Conservation (phyloP, 495 filamentous ascomycete species). For the Xylaria intraflava region DNA sequence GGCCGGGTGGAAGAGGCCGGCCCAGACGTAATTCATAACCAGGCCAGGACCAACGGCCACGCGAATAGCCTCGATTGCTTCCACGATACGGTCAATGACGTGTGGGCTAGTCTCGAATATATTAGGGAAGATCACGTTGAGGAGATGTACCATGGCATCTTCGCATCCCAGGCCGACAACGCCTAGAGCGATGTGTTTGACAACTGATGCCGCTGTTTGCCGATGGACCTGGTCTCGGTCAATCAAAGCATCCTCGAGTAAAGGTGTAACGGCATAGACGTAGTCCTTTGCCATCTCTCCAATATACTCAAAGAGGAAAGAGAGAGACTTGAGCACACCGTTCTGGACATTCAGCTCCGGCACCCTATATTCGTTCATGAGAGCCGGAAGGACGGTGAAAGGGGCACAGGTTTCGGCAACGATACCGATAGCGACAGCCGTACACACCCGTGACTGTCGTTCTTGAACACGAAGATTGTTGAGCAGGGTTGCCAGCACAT, state of each 20-base stretch:
- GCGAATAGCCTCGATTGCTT: conserved; percentile 93
- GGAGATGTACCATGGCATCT: conserved; percentile 95
- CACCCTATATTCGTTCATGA: conserved; percentile 99
- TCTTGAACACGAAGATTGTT: conserved; percentile 97
- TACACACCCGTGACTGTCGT: conserved; percentile 96
- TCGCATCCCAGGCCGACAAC: conserved; percentile 97
- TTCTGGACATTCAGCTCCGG: conserved; percentile 99
- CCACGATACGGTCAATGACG: conserved; percentile 95
- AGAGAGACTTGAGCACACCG: conserved; percentile 92
- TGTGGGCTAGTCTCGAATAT: conserved; percentile 97
- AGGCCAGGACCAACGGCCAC: conserved; percentile 87
- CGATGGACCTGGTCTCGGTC: conserved; percentile 98
- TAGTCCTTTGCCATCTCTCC: conserved; percentile 99
- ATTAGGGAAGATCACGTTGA: conserved; percentile 94
- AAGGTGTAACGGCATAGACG: conserved; percentile 94
- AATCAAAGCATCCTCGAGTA: conserved; percentile 95
- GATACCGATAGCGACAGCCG: conserved; percentile 97
- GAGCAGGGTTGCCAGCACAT: conserved; percentile 90
- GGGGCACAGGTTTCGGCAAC: conserved; percentile 99
- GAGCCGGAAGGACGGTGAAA: conserved; percentile 94
- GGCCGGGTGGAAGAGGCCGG: conserved; percentile 92
- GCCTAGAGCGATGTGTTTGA: conserved; percentile 94
- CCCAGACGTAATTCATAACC: conserved; percentile 96
- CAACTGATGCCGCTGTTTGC: conserved; percentile 90
- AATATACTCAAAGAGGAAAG: conserved; percentile 98